Conservation (phyloP, 1,139 yeast genomes). For the Hemisphaericaspora xylofermentans region DNA sequence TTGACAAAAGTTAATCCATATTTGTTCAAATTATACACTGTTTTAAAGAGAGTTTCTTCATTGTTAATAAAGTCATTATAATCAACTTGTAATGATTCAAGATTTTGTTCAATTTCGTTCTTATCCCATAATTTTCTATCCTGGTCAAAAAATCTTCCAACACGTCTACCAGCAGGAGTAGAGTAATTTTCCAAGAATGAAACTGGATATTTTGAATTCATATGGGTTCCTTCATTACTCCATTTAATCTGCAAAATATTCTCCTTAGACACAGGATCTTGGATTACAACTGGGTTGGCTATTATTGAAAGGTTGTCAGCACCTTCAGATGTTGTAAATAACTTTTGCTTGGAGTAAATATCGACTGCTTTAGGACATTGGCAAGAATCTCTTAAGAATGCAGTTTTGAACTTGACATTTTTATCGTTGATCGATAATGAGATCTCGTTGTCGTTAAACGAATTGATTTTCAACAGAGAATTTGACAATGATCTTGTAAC, state of each 20-base stretch:
- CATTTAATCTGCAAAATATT: constrained; percentile 49
- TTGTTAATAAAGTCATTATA: constrained; percentile 46
- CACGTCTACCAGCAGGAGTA: constrained; percentile 29
- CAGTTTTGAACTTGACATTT: constrained; percentile 46
- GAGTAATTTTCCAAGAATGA: constrained; percentile 49
- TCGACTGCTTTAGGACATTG: constrained; percentile 52
- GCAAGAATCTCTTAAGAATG: constrained; percentile 69
- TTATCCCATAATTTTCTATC: constrained; percentile 45
- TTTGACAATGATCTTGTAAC: constrained; percentile 8
- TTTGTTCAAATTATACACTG: constrained; percentile 49
- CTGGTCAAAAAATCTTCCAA: constrained; percentile 33
- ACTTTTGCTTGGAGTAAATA: constrained; percentile 57
- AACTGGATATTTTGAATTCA: constrained; percentile 42
- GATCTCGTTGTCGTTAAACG: constrained; percentile 11
- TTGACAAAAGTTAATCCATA: constrained; percentile 61
- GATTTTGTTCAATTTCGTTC: constrained; percentile 15
- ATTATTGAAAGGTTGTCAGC: constrained; percentile 23
- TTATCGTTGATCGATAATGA: constrained; percentile 16
- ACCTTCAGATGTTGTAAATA: constrained; percentile 61
- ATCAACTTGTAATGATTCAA: constrained; percentile 25
- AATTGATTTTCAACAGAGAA: constrained; percentile 5
- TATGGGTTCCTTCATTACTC: constrained; percentile 45
- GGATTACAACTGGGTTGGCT: constrained; percentile 26
- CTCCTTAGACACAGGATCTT: constrained; percentile 22
- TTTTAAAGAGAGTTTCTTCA: constrained; percentile 33